These are phyloP conservation scores for Orbilia javanica DNA, from an alignment of 2,329 filamentous ascomycete species.

Conservation along the genomic window DNA sequence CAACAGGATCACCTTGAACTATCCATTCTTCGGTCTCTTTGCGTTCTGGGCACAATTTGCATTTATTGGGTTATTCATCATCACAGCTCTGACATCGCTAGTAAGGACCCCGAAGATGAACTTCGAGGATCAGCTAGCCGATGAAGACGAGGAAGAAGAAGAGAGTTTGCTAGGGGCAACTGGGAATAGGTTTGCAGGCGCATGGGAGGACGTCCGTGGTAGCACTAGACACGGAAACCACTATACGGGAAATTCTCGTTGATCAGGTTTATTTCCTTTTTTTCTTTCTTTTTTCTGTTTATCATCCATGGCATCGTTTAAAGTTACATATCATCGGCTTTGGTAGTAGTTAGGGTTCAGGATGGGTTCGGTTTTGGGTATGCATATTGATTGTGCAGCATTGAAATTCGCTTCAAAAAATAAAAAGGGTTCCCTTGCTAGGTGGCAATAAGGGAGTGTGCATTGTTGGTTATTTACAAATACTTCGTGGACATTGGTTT, in stretches of 20 bases:
- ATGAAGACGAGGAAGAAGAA: constrained; percentile 86
- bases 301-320: not conserved
- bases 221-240: constrained; percentile 8
- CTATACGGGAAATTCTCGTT: constrained; percentile 9
- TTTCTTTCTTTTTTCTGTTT: not conserved
- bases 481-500: not conserved
- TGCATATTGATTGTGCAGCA: constrained; percentile 46
- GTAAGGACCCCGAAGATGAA: constrained; percentile 84
- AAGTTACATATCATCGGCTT: not conserved
- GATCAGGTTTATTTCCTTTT: not conserved
- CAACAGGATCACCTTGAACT: constrained; percentile 91
- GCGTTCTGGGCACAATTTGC: constrained; percentile 96
- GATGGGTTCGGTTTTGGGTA: not conserved
- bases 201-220: constrained; percentile 88
- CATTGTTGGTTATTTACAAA: not conserved
- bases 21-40: constrained; percentile 92
- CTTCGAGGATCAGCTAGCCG: constrained; percentile 85
- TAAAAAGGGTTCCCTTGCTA: not conserved
- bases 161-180: constrained; percentile 90
- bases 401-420: not conserved
- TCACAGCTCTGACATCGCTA: constrained; percentile 82
- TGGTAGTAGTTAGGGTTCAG: not conserved
- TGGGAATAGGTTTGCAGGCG: constrained; percentile 82
- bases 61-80: constrained; percentile 84
- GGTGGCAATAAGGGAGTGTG: not conserved